Base-by-base conservation (phyloP, 495 filamentous ascomycete species). In the Lophiotrema nucula region DNA sequence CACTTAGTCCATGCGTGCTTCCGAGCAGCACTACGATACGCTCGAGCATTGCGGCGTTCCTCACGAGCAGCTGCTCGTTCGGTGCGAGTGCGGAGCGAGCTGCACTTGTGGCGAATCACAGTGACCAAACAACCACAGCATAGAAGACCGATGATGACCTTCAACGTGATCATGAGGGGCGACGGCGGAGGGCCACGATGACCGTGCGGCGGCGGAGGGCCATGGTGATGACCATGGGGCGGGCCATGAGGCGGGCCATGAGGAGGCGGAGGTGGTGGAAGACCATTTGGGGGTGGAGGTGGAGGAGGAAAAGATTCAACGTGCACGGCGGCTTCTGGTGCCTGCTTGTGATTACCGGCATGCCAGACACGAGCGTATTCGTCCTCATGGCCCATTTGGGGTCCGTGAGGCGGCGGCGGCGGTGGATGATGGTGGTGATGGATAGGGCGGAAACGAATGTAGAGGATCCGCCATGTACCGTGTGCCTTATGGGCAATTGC, bases 61-160 rank as follows among this genome's bases (percentile, higher is more conserved):
- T 74, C 68, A 12, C 65, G 57, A n/a, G 56, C 47, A 25, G 70
- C 69, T 22, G 63, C 65, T 13, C 70, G 69, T 24, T 73, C 70
- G 16, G 62, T 66, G 25, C 64, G 61, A 23, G 33, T 59, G 22
- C 71, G 60, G 39, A 65, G 54, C 22, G 56, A 63, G 42, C 57
- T 60, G 55, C 70, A 72, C 21, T 56, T 53, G 26, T 56, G 47
- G 37, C 56, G 62, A 27, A 74, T 51, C 18, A 73, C 48, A 8
- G 58, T 55, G 19, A 65, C 11, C 15, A 69, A 28, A 44, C 66
- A 53, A 13, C 64, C 44, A 41, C 65, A 53, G 52, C 62, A 60
- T 4, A 68, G 54, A 25, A 61, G 42, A n/a, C 53, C 41, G 19
- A 54, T 16, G 26, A 66, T 44, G 22, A 58, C 38, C 11, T 63